Percentiles rank a stretch among this genome's conserved stretches.
Conservation (phyloP, 164 flowering plant genomes). For the Macadamia tetraphylla region DNA sequence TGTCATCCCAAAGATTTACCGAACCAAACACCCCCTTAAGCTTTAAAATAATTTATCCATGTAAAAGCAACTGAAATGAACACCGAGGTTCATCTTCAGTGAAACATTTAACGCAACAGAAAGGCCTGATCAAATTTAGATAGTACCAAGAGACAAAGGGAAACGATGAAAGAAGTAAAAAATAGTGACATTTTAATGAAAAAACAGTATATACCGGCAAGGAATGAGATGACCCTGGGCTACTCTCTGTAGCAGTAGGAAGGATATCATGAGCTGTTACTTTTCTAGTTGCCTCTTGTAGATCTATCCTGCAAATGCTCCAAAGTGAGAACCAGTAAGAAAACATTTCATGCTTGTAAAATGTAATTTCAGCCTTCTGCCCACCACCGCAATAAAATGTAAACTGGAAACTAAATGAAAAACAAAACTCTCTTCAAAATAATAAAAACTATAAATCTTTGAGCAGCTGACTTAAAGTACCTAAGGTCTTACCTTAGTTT, state of each 20-base stretch:
- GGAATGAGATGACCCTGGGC: slow-evolving; percentile 21
- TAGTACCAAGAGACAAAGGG: background rate
- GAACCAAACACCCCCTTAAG: too few species aligned
- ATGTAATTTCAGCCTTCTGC: background rate
- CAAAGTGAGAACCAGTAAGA: background rate
- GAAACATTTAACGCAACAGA: background rate
- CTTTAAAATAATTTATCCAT: too few species aligned
- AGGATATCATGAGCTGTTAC: slow-evolving; percentile 15
- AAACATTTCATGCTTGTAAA: background rate
- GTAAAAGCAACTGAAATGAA: too few species aligned
- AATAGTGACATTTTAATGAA: too few species aligned
- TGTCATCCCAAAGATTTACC: too few species aligned
- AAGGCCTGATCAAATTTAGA: background rate
- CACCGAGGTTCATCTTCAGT: too few species aligned
- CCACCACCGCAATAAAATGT: background rate
- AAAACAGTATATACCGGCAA: slow-evolving; percentile 27
- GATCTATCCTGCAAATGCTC: slow-evolving; percentile 40
- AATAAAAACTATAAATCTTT: too few species aligned
- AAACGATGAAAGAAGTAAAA: background rate
- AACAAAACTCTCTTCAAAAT: too few species aligned
- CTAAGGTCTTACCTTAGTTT: slow-evolving; percentile 46
- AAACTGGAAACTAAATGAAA: too few species aligned
- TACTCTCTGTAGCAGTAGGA: slow-evolving; percentile 21
- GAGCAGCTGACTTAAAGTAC: background rate
- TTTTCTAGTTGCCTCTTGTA: slow-evolving; percentile 28